Evolutionary conservation across 129 eudicot species (phyloP), one percentile per base, ranked within the genome.

Genomic region (Sambucus nigra): DNA sequence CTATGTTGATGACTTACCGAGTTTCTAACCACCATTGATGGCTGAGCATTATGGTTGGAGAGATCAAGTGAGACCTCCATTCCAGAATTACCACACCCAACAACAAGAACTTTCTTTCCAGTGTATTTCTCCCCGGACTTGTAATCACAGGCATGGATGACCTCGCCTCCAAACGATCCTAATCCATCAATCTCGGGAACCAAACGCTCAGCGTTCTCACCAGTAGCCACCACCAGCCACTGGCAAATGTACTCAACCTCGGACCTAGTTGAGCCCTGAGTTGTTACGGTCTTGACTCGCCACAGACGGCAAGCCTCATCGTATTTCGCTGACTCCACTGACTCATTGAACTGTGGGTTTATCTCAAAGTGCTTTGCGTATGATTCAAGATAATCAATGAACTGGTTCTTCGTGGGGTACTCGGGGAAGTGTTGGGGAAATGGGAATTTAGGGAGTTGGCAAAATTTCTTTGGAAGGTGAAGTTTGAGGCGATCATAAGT

Each of bases 51-150:
- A 63, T 85, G 81, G 74, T 91, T 91, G 25, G 78, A 67, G 22
- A 91, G 94, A 65, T 91, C 98, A 58, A 91, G 98, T 5, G 95
- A 81, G 64, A 91, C 82, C 66, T 91, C 98, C 98, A 91, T 91
- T 61, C 94, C 98, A 7, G 97, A 88, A 62, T 88, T 88, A 1
- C 97, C 97, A 57, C 97, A 84, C 0, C 97, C 97, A 25, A 84
- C 92, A 24, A 88, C 92, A 23, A 88, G 74, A 55, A 91, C 98
- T 25, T 69, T 81, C 64, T 85, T 76, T 1, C 83, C 94, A 17
- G 19, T 16, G 78, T 56, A 91, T 2, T 63, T 71, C 46, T 76
- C 78, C 4, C 95, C 98, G 19, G 88, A 76, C 69, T 79, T 91
- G 55, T 91, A 91, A 35, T 91, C 95, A 66, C 81, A 76, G 7